A percentile compares a stretch with the other conserved stretches of the same genome.
phyloP scores from a whole-genome alignment of 1,284 basidiomycete species.

The Ustilago lituana region DNA sequence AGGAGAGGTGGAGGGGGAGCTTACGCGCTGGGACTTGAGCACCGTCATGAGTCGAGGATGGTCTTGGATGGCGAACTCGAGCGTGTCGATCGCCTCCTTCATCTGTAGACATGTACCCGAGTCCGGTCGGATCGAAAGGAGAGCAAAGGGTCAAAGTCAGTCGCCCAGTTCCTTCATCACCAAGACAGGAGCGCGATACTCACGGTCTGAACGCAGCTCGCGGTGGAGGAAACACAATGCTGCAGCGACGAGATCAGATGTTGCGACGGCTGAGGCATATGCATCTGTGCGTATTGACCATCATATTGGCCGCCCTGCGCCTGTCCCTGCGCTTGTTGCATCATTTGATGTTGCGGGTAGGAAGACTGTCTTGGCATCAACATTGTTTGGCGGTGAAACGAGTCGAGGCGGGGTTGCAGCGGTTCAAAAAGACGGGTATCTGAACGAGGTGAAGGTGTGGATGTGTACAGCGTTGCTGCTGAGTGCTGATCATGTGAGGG shows the following conservation, averaged over 20 bases:
- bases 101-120: slow-evolving; percentile 22
- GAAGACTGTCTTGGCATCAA: slow-evolving; percentile 35
- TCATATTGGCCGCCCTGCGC: slow-evolving; percentile 17
- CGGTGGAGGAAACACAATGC: slow-evolving; percentile 31
- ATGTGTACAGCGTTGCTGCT: no score
- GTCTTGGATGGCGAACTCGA: slow-evolving; percentile 44
- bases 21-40: slow-evolving; percentile 38
- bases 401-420: no score
- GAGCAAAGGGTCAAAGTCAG: no score
- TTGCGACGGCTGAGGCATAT: slow-evolving; percentile 33
- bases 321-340: slow-evolving; percentile 12
- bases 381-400: slow-evolving; percentile 4
- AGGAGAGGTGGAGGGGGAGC: slow-evolving; percentile 1
- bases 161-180: no score
- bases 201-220: slow-evolving; percentile 34
- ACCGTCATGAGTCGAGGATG: slow-evolving; percentile 45
- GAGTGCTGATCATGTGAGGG: no score
- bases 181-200: not conserved
- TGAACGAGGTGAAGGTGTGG: no score
- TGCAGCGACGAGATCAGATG: slow-evolving; percentile 39
- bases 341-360: slow-evolving; percentile 20
- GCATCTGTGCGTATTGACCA: slow-evolving; percentile 19
- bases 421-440: no score
- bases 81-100: slow-evolving; percentile 34
- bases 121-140: not conserved